Evolutionary conservation across 1,284 basidiomycete species (phyloP).

Genomic region (Ganoderma sinense): DNA sequence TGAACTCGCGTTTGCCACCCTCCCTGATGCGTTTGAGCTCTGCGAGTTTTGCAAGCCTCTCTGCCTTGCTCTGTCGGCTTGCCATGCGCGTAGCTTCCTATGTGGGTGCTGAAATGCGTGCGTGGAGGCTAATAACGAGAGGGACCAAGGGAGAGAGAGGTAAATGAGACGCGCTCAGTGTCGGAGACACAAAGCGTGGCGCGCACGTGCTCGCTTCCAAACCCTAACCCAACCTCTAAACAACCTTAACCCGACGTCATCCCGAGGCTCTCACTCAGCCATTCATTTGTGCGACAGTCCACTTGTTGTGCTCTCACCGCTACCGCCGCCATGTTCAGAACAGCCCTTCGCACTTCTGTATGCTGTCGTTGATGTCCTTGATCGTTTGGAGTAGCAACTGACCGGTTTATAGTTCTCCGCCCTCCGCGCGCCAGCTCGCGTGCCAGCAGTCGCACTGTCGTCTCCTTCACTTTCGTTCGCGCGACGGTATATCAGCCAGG

Average conservation of each 20-base stretch:
- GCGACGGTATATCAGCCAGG: constrained; percentile 53
- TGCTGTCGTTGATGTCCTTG: constrained; percentile 22
- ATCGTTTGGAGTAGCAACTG: background rate
- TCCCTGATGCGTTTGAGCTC: constrained; percentile 45
- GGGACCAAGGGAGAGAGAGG: background rate
- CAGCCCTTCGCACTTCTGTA: constrained; percentile 53
- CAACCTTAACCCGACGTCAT: constrained; percentile 25
- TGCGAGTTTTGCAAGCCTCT: constrained; percentile 43
- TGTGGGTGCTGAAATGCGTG: background rate
- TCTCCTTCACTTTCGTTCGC: constrained; percentile 36
- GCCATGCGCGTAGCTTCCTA: constrained; percentile 12
- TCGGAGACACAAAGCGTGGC: constrained; percentile 50
- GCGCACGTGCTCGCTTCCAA: constrained; percentile 22
- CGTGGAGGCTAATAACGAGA: background rate
- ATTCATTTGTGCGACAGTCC: constrained; percentile 15
- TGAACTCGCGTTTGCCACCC: constrained; percentile 45
- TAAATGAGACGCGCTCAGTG: constrained; percentile 29
- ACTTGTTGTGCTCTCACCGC: constrained; percentile 18
- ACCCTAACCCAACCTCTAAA: constrained; percentile 16
- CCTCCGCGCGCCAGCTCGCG: constrained; percentile 32
- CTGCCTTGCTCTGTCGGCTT: constrained; percentile 37
- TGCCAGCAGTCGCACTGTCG: constrained; percentile 27
- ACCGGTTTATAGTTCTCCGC: constrained; percentile 19
- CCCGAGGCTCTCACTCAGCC: constrained; percentile 31
- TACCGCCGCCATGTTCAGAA: constrained; percentile 50